Base-by-base conservation (phyloP, 345 rosid genomes). In the Aethionema arabicum region DNA sequence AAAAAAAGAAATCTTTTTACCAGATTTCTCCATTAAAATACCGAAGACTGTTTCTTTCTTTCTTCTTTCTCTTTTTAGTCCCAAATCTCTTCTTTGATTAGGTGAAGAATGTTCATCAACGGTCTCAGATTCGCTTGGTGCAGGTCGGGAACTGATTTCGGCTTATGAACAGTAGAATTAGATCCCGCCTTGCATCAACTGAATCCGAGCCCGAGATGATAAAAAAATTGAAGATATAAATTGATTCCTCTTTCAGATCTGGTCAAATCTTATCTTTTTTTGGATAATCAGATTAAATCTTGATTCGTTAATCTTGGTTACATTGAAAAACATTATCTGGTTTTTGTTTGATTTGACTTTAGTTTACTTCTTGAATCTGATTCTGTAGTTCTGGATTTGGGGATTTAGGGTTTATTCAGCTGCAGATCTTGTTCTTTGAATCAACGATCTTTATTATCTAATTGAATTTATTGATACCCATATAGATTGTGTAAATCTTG, bases 161-260 rank as follows among this genome's bases (percentile, higher is more conserved):
- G 75, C 30, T 42, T 11, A 66, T 58, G 48, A 48, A 78, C 72
- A 47, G 44, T 21, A 21, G 55, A 75, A 76, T 82, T 68, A 59
- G 88, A 74, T 87, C 97, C 87, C 87, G 97, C 85, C 87, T 87
- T 90, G 97, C 88, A 85, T 82, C 97, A 90, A 90, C 84, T 85
- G 92, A 90, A 90, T 90, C 93, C 79, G 95, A 87, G 86, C 56
- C 91, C 83, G 88, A 72, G 84, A 87, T 83, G 86, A 83, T n/a
- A n/a, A 72, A 63, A 32, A 35, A 13, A 15, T 21, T 21, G 11
- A 46, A 54, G 13, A 0, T 33, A 8, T 29, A 2, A 3, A 4
- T 7, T 11, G 38, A 52, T 35, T 7, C 2, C 5, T 14, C 4
- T 32, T 47, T 75, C 76, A 77, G 85, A 80, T 83, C 88, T 74